A percentile compares a stretch with the other conserved stretches of the same genome.
phyloP scores from a whole-genome alignment of 176 grass and related monocot species.

The Raddia distichophylla region DNA sequence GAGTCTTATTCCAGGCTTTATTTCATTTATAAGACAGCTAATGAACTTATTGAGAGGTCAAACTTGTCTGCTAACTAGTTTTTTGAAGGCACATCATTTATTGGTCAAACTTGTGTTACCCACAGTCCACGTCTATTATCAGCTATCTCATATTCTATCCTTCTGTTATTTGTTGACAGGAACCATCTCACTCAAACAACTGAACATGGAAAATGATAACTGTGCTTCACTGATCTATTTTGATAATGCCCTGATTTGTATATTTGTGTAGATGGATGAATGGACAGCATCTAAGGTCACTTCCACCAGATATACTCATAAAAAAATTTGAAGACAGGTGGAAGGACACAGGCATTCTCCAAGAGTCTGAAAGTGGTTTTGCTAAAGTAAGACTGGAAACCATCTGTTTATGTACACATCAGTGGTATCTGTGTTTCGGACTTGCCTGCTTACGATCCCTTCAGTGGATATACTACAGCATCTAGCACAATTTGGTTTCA shows the following conservation, averaged over 20 bases:
- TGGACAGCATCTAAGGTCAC: slow-evolving; percentile 80
- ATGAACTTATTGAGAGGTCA: neutral
- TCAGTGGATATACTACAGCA: neutral
- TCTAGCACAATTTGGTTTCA: slow-evolving; percentile 8
- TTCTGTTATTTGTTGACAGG: slow-evolving; percentile 8
- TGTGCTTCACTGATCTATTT: neutral
- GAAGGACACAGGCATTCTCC: slow-evolving; percentile 74
- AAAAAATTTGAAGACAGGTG: slow-evolving; percentile 79
- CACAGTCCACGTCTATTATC: neutral
- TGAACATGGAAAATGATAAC: slow-evolving; percentile 19
- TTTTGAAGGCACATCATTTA: neutral
- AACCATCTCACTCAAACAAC: neutral
- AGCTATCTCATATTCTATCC: neutral
- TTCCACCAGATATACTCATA: slow-evolving; percentile 71
- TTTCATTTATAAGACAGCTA: slow-evolving; percentile 14
- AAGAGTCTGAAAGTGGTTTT: slow-evolving; percentile 75
- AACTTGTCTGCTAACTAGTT: neutral
- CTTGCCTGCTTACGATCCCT: neutral
- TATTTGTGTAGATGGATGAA: slow-evolving; percentile 88
- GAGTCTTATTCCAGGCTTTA: neutral
- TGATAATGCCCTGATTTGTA: slow-evolving; percentile 19
- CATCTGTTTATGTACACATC: neutral
- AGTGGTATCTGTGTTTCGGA: neutral
- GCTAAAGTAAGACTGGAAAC: slow-evolving; percentile 52
- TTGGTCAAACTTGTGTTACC: slow-evolving; percentile 12